Conservation (phyloP, 1,284 basidiomycete species). For the Puccinia triticina region DNA sequence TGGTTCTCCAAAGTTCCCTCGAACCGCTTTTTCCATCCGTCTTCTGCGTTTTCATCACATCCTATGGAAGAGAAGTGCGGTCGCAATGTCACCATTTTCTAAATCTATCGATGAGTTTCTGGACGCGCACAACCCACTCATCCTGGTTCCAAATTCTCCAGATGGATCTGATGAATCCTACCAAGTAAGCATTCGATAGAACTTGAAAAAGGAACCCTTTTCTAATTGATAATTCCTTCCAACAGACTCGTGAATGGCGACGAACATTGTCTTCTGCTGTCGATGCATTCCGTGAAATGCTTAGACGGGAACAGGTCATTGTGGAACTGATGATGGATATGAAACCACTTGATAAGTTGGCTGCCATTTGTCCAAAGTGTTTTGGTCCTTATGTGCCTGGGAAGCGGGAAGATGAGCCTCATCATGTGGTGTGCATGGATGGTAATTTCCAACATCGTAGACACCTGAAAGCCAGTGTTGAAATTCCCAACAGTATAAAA, state of each 20-base stretch:
- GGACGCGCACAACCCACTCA: neutral
- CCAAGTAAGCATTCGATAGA: too few species aligned
- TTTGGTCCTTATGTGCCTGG: neutral
- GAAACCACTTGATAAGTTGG: neutral
- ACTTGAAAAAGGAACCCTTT: neutral
- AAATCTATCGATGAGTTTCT: constrained; percentile 32
- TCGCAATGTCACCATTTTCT: constrained; percentile 10
- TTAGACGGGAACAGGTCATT: neutral
- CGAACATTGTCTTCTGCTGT: constrained; percentile 24
- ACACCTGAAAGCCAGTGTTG: constrained; percentile 16
- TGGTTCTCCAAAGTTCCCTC: neutral
- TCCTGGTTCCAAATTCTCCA: neutral
- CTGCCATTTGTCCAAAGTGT: constrained; percentile 3
- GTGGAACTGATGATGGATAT: neutral
- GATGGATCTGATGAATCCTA: neutral
- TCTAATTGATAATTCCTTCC: too few species aligned
- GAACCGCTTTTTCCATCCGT: constrained; percentile 15
- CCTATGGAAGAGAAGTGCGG: neutral
- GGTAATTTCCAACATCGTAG: constrained; percentile 27
- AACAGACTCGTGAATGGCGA: constrained; percentile 25
- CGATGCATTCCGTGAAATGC: constrained; percentile 14
- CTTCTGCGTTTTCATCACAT: constrained; percentile 24
- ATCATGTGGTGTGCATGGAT: constrained; percentile 17
- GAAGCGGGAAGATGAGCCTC: constrained; percentile 1
- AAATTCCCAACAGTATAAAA: neutral